Base-by-base conservation (phyloP, 2,329 filamentous ascomycete genomes). In the Diaporthe sp. region DNA sequence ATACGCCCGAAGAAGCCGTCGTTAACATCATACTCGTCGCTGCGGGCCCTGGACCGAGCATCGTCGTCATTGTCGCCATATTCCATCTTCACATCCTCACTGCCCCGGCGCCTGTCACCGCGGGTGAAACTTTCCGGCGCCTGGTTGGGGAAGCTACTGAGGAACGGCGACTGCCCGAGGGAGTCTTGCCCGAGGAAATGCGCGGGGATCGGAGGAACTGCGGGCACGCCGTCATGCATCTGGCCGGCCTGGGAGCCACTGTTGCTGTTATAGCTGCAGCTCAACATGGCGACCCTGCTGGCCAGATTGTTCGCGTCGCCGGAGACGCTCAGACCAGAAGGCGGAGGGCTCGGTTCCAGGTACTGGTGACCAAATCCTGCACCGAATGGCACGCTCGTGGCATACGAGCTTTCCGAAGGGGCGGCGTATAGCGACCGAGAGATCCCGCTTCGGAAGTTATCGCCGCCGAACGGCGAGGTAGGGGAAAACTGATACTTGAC, bases 1-100 rank as follows among this genome's bases (percentile, higher is more conserved):
- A 98, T 98, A 78, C 92, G 91, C 73, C 96, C 96, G 86, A 99
- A 99, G 79, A 98, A 94, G 81, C 96, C 96, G 78, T 98, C 96
- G 50, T 71, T 71, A 53, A 71, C 70, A 78, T 98, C 96, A 76
- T 97, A 95, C 79, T 98, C 96, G 79, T 97, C 94, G 82, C 92
- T 93, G 76, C 93, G 90, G 68, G 90, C 90, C 72, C 90, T 89
- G 66, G 87, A 89, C 72, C 85, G 88, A 78, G 86, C 85, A 79
- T 92, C 91, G 74, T 92, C 90, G 75, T 94, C 92, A 39, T 53
- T 68, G 78, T 93, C 91, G 71, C 94, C 92, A 77, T 91, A 91
- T 78, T 92, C 90, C 88, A 92, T 93, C 83, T 92, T 92, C 73
- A 93, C 89, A 79, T 94, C 93, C 73, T 86, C 83, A 71, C 85